Base-by-base conservation (phyloP, 2,329 filamentous ascomycete species). In the Dothistroma pini region DNA sequence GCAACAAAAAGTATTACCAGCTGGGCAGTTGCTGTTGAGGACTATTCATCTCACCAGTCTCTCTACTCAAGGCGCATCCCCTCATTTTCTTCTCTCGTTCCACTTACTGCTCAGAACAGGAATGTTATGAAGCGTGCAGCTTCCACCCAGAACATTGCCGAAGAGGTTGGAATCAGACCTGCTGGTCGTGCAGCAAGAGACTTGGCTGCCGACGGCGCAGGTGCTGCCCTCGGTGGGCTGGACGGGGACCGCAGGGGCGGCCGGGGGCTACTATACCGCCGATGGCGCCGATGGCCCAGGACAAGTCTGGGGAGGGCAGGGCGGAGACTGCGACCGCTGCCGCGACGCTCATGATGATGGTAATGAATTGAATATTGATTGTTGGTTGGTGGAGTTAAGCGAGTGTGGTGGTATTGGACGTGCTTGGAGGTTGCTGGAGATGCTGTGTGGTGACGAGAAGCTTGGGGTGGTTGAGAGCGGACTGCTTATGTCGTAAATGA, bases 291-390 rank as follows among this genome's bases (percentile, higher is more conserved):
- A n/a, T 32, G 31, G 54, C 29, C 35, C 16, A 29, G 19, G 38
- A 47, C n/a, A 16, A 16, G 29, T 19, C 44, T 14, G 53, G 22
- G 34, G 41, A 58, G n/a, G n/a, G n/a, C n/a, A n/a, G n/a, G 56
- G 60, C 61, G 48, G 38, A 52, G 56, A 59, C 57, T 50, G 61
- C 58, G 49, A 56, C 57, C 41, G 63, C 57, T 56, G 63, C 58
- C 47, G 59, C 49, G 57, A 63, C 35, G 32, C 12, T 41, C 11
- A 57, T 50, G 55, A 54, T 34, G 63, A 65, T 60, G 61, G 61
- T 60, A 50, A 58, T 60, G 63, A 59, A 65, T 51, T 63, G 63
- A 61, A 65, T 65, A 56, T 63, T 65, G 58, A 57, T 54, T 63
- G 34, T 12, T 35, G 5, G 55, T 47, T 49, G 58, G 58, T 53